Conservation (phyloP, 1,284 basidiomycete genomes). For the Ganoderma multipileum region DNA sequence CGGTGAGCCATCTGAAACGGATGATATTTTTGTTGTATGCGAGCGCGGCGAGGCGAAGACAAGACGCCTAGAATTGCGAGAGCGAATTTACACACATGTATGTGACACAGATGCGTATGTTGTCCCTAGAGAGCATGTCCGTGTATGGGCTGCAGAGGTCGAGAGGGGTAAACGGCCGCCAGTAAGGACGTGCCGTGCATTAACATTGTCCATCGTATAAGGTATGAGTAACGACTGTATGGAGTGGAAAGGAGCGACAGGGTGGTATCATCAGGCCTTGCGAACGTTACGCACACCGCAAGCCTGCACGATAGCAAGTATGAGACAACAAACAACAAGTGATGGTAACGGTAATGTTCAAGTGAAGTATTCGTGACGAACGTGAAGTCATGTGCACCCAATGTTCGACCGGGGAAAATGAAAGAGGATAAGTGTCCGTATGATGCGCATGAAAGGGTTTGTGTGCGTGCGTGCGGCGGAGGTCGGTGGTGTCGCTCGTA, state of each 20-base stretch:
- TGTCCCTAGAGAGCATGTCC: not conserved
- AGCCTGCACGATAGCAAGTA: not conserved
- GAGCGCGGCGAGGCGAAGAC: no score
- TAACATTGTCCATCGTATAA: not conserved
- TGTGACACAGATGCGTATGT: not conserved
- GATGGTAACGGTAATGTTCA: not conserved
- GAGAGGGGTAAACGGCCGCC: not conserved
- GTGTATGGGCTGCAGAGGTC: not conserved
- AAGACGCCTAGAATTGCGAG: no score
- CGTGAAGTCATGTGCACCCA: no score
- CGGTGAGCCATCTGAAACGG: no score
- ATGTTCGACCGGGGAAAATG: not conserved
- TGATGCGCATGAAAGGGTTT: not conserved
- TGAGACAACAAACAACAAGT: not conserved
- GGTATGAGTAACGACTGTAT: constrained; percentile 1
- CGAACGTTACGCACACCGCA: no score
- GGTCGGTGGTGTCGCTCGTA: no score
- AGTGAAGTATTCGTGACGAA: not conserved
- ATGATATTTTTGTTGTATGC: no score
- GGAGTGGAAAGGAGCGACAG: constrained; percentile 1
- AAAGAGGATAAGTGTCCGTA: not conserved
- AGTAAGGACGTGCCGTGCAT: no score
- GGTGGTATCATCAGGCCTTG: not conserved
- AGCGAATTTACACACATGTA: not conserved
- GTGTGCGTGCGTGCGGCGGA: not conserved